Evolutionary conservation across 1,139 yeast species (phyloP), one percentile per base, ranked within the genome.

Genomic region (Zygosaccharomyces pseudobailii): DNA sequence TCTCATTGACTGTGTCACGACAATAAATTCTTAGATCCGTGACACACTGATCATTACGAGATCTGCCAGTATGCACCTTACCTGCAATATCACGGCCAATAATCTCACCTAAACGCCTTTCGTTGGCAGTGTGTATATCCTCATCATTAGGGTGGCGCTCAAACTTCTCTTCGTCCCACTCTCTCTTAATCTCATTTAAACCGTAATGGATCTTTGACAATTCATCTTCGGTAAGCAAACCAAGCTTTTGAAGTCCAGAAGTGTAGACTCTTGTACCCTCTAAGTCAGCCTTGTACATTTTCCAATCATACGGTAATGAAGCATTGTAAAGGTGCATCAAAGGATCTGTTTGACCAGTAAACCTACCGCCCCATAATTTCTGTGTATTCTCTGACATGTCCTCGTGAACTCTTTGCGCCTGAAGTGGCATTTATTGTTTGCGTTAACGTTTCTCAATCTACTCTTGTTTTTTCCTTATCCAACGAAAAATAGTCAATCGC

Each of bases 321-420:
- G 97, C 96, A 71, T 92, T 94, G 75, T 92, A 92, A 48, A 89
- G 75, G 66, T 92, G 95, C 99, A 92, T 92, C 63, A 92, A 74
- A 6, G 99, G 99, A 61, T 92, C 99, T 22, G 96, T 83, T 55
- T 92, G 92, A 42, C 94, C 97, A 49, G 98, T 92, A 71, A 92
- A 92, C 68, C 99, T 82, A 63, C 99, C 99, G 58, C 99, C 99
- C 99, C 99, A 92, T 56, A 94, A 76, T 68, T 84, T 89, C 50
- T 67, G 65, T 36, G 61, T 54, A 21, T 55, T 55, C 45, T 71
- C 71, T 37, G 72, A 58, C 69, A 67, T 68, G 13, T 33, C 40
- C 37, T 31, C 8, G 17, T 13, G 2, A 13, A 13, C 17, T 13
- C 17, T 13, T 17, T 4, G 1, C 13, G 17, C 5, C 4, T 22